Evolutionary conservation across 75 land plant species (phyloP).

Genomic region (Pseudotsuga menziesii): DNA sequence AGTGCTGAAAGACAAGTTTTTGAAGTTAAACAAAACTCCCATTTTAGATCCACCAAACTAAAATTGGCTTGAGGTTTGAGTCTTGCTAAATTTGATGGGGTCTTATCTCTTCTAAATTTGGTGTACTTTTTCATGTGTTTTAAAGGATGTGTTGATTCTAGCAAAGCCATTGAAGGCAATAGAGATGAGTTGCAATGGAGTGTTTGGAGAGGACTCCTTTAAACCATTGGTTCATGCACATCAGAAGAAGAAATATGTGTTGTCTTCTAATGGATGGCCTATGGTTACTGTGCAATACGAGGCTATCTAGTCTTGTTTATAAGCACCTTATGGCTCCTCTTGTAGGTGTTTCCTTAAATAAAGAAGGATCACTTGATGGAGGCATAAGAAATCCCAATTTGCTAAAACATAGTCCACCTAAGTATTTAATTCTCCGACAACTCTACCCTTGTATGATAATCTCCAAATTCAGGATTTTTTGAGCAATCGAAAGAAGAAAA

Average conservation of each 20-base stretch:
- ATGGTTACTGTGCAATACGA: constrained; percentile 22
- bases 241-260: constrained; percentile 13
- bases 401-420: not conserved
- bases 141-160: constrained; percentile 24
- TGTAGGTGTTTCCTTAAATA: constrained; percentile 12
- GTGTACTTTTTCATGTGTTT: constrained; percentile 46
- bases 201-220: constrained; percentile 23
- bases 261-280: constrained; percentile 30
- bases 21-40: no score
- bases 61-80: no score
- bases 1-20: no score
- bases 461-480: not conserved
- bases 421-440: constrained; percentile 3
- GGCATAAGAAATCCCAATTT: not conserved
- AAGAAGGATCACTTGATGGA: constrained; percentile 6
- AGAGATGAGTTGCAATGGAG: constrained; percentile 24
- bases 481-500: constrained; percentile 1
- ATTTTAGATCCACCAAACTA: no score
- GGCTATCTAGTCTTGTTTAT: constrained; percentile 24
- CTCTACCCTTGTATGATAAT: not conserved
- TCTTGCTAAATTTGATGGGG: no score
- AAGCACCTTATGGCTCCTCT: constrained; percentile 8
- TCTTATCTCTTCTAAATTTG: constrained; percentile 11
- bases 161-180: constrained; percentile 28
- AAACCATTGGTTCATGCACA: constrained; percentile 41